phyloP scores from a whole-genome alignment of 305 asterid species.

The Ruellia speciosa region DNA sequence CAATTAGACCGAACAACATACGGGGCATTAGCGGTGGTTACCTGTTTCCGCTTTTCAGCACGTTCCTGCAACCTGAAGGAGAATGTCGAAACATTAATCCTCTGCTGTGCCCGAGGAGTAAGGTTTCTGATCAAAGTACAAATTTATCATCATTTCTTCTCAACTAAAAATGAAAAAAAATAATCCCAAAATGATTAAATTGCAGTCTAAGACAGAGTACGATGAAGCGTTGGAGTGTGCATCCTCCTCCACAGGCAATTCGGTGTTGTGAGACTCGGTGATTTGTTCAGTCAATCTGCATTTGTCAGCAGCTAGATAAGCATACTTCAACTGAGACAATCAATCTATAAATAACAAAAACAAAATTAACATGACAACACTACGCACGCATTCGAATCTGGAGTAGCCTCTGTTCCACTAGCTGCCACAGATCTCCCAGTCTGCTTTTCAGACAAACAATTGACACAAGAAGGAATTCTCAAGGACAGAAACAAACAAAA shows the following conservation, averaged over 20 bases:
- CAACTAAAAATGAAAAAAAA: neutral
- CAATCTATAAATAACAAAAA: neutral
- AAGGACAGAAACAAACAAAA: slow-evolving; percentile 4
- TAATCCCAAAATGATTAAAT: neutral
- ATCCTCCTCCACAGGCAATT: slow-evolving; percentile 45
- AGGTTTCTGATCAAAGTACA: slow-evolving; percentile 35
- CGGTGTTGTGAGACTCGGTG: slow-evolving; percentile 27
- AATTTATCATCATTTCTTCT: slow-evolving; percentile 3
- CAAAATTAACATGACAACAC: slow-evolving; percentile 6
- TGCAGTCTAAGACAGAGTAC: slow-evolving; percentile 29
- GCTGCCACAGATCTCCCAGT: slow-evolving; percentile 32
- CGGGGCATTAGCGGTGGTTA: slow-evolving; percentile 13
- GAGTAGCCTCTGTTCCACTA: slow-evolving; percentile 29
- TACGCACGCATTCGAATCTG: slow-evolving; percentile 44
- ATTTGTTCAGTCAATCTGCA: slow-evolving; percentile 42
- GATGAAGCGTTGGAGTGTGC: slow-evolving; percentile 67
- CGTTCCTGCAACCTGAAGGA: slow-evolving; percentile 78
- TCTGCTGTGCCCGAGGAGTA: slow-evolving; percentile 42
- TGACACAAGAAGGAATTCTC: slow-evolving; percentile 1
- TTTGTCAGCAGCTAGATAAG: slow-evolving; percentile 11
- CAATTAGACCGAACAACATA: neutral
- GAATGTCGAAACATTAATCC: slow-evolving; percentile 45
- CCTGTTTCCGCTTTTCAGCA: slow-evolving; percentile 88
- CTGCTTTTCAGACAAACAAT: slow-evolving; percentile 24
- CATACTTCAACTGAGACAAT: neutral